Conservation (phyloP, 257 asterid genomes). For the Solanum piurae region DNA sequence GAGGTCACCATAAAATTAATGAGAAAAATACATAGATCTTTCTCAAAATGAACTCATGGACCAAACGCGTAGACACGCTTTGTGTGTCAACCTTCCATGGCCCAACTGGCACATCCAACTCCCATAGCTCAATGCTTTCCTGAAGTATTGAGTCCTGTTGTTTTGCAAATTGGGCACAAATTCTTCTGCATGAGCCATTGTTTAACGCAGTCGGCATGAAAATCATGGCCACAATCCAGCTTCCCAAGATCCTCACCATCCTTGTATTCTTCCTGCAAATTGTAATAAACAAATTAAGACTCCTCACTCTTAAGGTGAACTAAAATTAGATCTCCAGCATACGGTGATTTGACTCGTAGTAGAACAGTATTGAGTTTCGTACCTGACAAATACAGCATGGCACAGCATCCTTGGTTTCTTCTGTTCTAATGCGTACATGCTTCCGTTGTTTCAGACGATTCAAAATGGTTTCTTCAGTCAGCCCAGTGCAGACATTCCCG, state of each 20-base stretch:
- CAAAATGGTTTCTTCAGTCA: slow-evolving; percentile 23
- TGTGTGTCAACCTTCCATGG: neutral
- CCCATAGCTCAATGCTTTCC: neutral
- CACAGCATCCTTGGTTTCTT: slow-evolving; percentile 13
- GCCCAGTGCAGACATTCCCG: slow-evolving; percentile 35
- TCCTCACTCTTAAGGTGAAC: neutral
- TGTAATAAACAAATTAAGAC: neutral
- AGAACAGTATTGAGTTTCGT: neutral
- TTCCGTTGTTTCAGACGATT: slow-evolving; percentile 21
- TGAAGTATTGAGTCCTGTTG: slow-evolving; percentile 22
- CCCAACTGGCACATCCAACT: neutral
- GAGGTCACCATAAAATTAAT: neutral
- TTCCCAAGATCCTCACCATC: slow-evolving; percentile 28
- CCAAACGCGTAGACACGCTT: neutral
- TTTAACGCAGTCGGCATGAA: slow-evolving; percentile 27
- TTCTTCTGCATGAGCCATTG: slow-evolving; percentile 42
- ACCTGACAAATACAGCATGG: slow-evolving; percentile 49
- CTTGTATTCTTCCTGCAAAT: slow-evolving; percentile 32
- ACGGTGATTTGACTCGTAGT: neutral
- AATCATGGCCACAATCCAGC: slow-evolving; percentile 37
- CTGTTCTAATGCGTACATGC: slow-evolving; percentile 5
- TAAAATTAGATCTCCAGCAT: neutral
- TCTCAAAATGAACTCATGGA: neutral
- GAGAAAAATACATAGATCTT: neutral
- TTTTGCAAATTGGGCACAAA: slow-evolving; percentile 39